phyloP scores from a whole-genome alignment of 306 rosid species.

The Rosa persica region DNA sequence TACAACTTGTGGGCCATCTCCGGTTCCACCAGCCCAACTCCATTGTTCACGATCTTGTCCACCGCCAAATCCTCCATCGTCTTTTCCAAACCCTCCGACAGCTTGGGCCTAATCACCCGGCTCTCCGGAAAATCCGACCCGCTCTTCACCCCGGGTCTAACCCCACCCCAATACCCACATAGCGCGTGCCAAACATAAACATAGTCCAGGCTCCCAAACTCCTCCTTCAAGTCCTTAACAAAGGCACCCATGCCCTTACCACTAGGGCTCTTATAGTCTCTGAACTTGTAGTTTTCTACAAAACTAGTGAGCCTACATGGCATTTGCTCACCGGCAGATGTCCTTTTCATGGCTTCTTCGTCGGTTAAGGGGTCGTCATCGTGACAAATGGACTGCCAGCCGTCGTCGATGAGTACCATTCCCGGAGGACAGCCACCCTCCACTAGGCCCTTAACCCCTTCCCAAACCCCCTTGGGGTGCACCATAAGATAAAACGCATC shows the following conservation, averaged over 20 bases:
- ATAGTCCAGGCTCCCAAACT: slow-evolving; percentile 45
- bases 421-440: slow-evolving; percentile 74
- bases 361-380: slow-evolving; percentile 40
- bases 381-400: slow-evolving; percentile 61
- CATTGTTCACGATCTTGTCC: slow-evolving; percentile 43
- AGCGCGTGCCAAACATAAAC: slow-evolving; percentile 80
- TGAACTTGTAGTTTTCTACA: slow-evolving; percentile 55
- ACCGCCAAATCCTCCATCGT: slow-evolving; percentile 66
- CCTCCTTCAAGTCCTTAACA: slow-evolving; percentile 61
- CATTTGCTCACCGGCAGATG: slow-evolving; percentile 60
- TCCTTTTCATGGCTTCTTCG: slow-evolving; percentile 34
- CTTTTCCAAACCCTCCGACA: slow-evolving; percentile 43
- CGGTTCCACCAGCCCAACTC: slow-evolving; percentile 64
- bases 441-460: slow-evolving; percentile 48
- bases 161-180: slow-evolving; percentile 81
- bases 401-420: slow-evolving; percentile 62
- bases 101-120: slow-evolving; percentile 33
- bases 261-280: slow-evolving; percentile 26
- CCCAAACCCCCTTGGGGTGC: slow-evolving; percentile 48
- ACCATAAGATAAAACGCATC: slow-evolving; percentile 77
- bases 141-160: slow-evolving; percentile 36
- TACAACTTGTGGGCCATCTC: slow-evolving; percentile 44
- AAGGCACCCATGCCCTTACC: slow-evolving; percentile 53
- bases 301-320: slow-evolving; percentile 45
- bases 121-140: slow-evolving; percentile 43